Conservation (phyloP, 2,329 filamentous ascomycete species). For the Arthrocladium fulminans region DNA sequence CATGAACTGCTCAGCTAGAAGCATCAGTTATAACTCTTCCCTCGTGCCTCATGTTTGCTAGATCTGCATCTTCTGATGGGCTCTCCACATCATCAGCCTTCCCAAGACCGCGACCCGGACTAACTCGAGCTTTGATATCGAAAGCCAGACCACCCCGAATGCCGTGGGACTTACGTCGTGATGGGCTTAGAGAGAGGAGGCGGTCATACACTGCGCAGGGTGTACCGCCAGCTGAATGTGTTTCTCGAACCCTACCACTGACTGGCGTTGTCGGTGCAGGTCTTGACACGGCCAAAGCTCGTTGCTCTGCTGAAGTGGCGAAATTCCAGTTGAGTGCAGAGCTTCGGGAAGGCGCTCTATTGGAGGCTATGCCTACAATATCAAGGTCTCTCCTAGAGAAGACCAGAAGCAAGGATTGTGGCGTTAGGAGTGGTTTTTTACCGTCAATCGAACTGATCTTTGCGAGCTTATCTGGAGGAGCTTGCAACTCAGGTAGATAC, state of each 20-base stretch:
- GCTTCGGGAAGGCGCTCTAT: constrained; percentile 4
- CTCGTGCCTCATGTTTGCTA: not conserved
- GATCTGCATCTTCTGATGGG: not conserved
- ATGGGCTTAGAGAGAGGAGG: constrained; percentile 17
- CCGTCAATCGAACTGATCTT: constrained; percentile 1
- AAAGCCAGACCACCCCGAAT: constrained; percentile 16
- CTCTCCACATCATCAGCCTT: constrained; percentile 1
- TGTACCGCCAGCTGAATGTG: constrained; percentile 10
- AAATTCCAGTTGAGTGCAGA: not conserved
- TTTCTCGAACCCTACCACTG: constrained; percentile 13
- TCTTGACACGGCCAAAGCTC: not conserved
- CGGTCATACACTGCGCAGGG: constrained; percentile 15
- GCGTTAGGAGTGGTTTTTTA: constrained; percentile 4
- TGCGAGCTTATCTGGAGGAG: constrained; percentile 8
- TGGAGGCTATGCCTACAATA: constrained; percentile 10
- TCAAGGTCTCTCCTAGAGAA: constrained; percentile 7
- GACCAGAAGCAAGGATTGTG: constrained; percentile 4
- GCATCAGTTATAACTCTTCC: not conserved
- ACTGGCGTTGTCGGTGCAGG: constrained; percentile 14
- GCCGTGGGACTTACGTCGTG: constrained; percentile 17
- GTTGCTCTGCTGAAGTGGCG: not conserved
- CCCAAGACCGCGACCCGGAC: constrained; percentile 14
- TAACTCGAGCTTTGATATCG: constrained; percentile 19
- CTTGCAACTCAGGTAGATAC: constrained; percentile 8
- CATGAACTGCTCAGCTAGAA: not conserved